Conservation (phyloP, 192 early-diverging fungal genomes). For the Powellomyces hirtus region DNA sequence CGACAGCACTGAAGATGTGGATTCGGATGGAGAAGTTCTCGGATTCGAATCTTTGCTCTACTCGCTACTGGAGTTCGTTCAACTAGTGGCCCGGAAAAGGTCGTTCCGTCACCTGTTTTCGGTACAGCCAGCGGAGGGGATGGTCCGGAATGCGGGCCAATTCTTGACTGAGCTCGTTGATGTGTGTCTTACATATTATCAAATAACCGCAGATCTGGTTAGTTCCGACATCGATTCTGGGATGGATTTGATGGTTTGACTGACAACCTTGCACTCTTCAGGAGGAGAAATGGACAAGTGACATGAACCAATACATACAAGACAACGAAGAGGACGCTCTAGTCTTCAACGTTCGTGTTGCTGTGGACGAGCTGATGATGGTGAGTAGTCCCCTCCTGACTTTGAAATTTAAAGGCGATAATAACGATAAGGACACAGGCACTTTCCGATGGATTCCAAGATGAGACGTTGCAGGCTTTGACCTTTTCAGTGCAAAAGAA, state of each 20-base stretch:
- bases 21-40: constrained; percentile 71
- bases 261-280: no score
- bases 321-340: constrained; percentile 89
- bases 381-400: constrained; percentile 23
- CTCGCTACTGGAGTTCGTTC: constrained; percentile 67
- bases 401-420: background rate
- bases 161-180: constrained; percentile 22
- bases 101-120: constrained; percentile 48
- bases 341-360: constrained; percentile 82
- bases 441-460: constrained; percentile 54
- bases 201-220: constrained; percentile 75
- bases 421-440: constrained; percentile 33
- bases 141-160: constrained; percentile 31
- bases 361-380: constrained; percentile 72
- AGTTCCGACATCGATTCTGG: no score
- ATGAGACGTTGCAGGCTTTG: constrained; percentile 53
- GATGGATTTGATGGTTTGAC: background rate
- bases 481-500: background rate
- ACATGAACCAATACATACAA: constrained; percentile 85
- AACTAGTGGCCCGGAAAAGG: constrained; percentile 57
- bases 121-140: constrained; percentile 17
- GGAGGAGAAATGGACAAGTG: constrained; percentile 75
- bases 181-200: constrained; percentile 65
- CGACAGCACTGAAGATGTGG: constrained; percentile 29
- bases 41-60: constrained; percentile 67